Evolutionary conservation across 2,329 filamentous ascomycete genomes (phyloP).

Genomic region (Xylariales sp.): DNA sequence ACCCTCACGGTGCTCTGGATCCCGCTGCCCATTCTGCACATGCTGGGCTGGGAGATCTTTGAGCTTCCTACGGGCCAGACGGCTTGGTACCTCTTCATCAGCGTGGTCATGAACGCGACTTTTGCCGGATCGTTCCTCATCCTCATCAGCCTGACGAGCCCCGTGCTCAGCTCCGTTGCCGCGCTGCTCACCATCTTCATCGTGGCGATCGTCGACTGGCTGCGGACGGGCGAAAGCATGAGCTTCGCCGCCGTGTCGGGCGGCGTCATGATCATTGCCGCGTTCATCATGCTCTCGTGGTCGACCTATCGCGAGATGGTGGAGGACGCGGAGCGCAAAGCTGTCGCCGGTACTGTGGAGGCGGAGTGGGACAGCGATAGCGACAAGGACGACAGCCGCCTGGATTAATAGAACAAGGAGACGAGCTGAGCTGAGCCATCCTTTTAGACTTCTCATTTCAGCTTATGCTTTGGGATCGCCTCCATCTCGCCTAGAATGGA

Average conservation of each 20-base stretch:
- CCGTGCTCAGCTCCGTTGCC: constrained; percentile 87
- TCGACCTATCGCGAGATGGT: constrained; percentile 92
- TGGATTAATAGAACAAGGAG: constrained; percentile 1
- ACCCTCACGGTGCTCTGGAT: constrained; percentile 89
- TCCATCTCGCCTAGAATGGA: too few species aligned
- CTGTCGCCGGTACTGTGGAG: constrained; percentile 21
- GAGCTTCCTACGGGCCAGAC: constrained; percentile 74
- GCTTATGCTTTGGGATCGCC: too few species aligned
- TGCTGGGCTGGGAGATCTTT: constrained; percentile 75
- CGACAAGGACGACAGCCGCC: constrained; percentile 32
- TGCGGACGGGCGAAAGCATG: constrained; percentile 73
- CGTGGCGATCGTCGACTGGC: constrained; percentile 87
- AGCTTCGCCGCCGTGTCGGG: constrained; percentile 72
- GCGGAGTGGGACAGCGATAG: constrained; percentile 39
- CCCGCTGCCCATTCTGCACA: constrained; percentile 79
- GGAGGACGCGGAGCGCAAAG: constrained; percentile 67
- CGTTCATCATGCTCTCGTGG: constrained; percentile 83
- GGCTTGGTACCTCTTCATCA: constrained; percentile 74
- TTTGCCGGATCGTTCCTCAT: constrained; percentile 94
- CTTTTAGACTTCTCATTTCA: too few species aligned
- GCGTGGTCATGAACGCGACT: constrained; percentile 79
- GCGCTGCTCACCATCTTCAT: constrained; percentile 95
- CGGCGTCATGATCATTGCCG: constrained; percentile 81
- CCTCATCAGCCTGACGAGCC: constrained; percentile 86
- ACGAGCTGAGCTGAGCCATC: not conserved